Evolutionary conservation across 23 red algal species (phyloP).

Genomic region (Chondrus crispus): DNA sequence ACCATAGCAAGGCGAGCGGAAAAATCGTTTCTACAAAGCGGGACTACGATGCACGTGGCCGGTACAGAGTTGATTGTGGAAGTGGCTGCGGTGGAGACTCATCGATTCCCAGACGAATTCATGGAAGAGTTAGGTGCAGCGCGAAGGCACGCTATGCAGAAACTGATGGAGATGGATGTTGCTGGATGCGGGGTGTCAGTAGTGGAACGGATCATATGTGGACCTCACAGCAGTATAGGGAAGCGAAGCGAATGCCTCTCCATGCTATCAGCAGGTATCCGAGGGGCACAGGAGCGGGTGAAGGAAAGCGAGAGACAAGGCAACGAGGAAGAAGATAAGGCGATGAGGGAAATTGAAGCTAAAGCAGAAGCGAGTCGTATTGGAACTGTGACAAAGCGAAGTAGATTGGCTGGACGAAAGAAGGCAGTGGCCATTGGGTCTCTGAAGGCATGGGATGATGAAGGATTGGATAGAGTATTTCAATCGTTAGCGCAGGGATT

Average conservation of each 20-base stretch:
- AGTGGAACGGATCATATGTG: slow-evolving; percentile 40
- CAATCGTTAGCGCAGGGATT: slow-evolving; percentile 23
- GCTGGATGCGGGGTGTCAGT: slow-evolving; percentile 27
- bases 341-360: not conserved
- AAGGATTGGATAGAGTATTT: slow-evolving; percentile 36
- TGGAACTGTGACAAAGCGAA: not conserved
- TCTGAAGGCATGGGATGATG: not conserved
- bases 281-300: not conserved
- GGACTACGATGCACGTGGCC: not conserved
- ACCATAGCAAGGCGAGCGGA: slow-evolving; percentile 37
- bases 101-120: slow-evolving; percentile 39
- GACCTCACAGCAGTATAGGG: slow-evolving; percentile 3
- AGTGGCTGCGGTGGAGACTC: slow-evolving; percentile 23
- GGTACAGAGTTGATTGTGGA: slow-evolving; percentile 21
- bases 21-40: not conserved
- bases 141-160: not conserved
- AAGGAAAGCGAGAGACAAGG: not conserved
- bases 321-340: not conserved
- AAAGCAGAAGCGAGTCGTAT: not conserved
- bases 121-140: not conserved
- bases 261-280: slow-evolving; percentile 2
- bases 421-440: not conserved
- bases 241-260: slow-evolving; percentile 15
- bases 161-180: slow-evolving; percentile 39
- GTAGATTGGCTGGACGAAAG: not conserved